phyloP scores from a whole-genome alignment of 2,329 filamentous ascomycete genomes.

The Ophiocordyceps polyrhachis-furcata region DNA sequence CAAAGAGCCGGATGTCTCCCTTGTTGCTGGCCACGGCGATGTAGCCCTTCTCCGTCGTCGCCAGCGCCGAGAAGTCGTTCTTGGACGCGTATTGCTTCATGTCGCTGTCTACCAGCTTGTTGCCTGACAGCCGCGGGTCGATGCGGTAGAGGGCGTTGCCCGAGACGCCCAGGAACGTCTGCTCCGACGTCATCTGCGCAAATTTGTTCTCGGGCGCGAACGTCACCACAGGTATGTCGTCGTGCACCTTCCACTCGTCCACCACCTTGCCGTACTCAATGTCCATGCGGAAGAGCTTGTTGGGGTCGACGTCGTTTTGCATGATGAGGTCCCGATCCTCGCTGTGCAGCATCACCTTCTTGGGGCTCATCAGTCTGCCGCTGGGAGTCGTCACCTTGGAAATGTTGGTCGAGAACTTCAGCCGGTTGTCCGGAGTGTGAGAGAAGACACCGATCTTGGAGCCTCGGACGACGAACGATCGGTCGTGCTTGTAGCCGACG shows the following conservation, averaged over 20 bases:
- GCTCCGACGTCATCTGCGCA: slow-evolving; percentile 86
- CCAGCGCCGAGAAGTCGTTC: slow-evolving; percentile 89
- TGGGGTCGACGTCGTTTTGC: slow-evolving; percentile 66
- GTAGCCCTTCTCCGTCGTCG: slow-evolving; percentile 91
- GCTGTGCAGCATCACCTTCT: slow-evolving; percentile 90
- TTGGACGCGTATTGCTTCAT: slow-evolving; percentile 94
- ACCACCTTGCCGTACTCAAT: slow-evolving; percentile 95
- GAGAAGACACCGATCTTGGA: slow-evolving; percentile 99
- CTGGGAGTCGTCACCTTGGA: slow-evolving; percentile 82
- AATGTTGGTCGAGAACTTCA: slow-evolving; percentile 94
- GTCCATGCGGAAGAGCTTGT: slow-evolving; percentile 93
- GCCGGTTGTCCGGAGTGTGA: slow-evolving; percentile 76
- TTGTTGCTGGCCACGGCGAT: slow-evolving; percentile 96
- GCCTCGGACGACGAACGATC: slow-evolving; percentile 90
- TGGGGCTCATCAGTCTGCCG: slow-evolving; percentile 78
- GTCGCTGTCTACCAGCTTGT: slow-evolving; percentile 82
- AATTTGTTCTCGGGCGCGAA: slow-evolving; percentile 98
- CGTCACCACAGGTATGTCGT: slow-evolving; percentile 80
- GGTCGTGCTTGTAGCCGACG: slow-evolving; percentile 91
- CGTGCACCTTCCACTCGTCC: slow-evolving; percentile 96
- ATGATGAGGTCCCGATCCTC: slow-evolving; percentile 81
- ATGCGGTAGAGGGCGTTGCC: slow-evolving; percentile 85
- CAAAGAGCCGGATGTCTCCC: slow-evolving; percentile 91
- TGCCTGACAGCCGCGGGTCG: slow-evolving; percentile 74
- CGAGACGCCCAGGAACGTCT: slow-evolving; percentile 87